Evolutionary conservation across 352 stramenopile genomes (phyloP), one percentile per base, ranked within the genome.

Genomic region (Globisporangium alternatum): DNA sequence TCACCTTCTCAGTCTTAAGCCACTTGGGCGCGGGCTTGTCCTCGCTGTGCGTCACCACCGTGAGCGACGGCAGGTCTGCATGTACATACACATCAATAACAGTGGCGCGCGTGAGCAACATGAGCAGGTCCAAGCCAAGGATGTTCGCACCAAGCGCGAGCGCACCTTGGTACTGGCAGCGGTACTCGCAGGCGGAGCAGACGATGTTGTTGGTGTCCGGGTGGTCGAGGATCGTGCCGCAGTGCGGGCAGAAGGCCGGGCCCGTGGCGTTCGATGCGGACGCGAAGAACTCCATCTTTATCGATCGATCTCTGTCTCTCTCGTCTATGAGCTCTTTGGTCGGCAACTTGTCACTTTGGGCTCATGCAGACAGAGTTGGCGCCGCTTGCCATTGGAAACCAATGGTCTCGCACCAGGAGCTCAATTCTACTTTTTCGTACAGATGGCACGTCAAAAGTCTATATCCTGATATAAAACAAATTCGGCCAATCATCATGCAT

Each of bases 201-300:
- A 92, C 86, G 45, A 96, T 93, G 68, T 83, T 90, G 75, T 95
- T 93, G 31, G 78, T 95, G 61, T 94, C 86, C 13, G 86, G 88
- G 55, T 93, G 83, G 69, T 95, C 85, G 43, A 97, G 70, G 69
- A 97, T 96, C 39, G 80, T 92, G 66, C 88, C 88, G 71, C 89
- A 97, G 70, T 93, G 80, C 60, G 86, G 85, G 60, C 89, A 97
- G 72, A 97, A 97, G 60, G 89, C 83, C 9, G 87, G 87, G 30
- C 87, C 87, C 5, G 81, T 91, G 33, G 78, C 74, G 19, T 58
- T 69, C 33, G 78, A 66, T 60, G 72, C 78, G 41, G 78, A 83
- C 56, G 83, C 78, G 69, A 90, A 92, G 81, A 92, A 92, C 57
- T 87, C 75, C 80, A 89, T 91, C 43, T 48, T 17, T 45, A 13